Evolutionary conservation across 2,329 filamentous ascomycete species (phyloP).

Genomic region (Gnomoniopsis sp.): DNA sequence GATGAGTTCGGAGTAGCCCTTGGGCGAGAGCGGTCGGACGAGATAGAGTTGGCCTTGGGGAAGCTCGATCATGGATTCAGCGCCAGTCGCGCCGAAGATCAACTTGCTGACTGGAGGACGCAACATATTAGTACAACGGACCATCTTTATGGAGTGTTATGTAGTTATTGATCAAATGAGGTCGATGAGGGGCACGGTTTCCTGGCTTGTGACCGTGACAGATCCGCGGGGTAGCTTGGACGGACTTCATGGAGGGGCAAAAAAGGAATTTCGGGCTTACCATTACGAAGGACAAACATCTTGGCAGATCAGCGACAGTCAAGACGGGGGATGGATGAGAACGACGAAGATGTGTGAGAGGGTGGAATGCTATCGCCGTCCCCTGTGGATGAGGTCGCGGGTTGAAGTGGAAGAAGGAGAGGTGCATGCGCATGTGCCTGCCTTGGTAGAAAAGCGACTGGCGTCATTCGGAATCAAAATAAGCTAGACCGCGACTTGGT

Average conservation of each 20-base stretch:
- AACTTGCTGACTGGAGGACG: constrained; percentile 73
- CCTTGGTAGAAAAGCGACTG: background rate
- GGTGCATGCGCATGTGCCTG: background rate
- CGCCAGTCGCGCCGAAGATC: constrained; percentile 81
- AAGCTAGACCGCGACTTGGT: background rate
- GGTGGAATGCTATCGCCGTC: background rate
- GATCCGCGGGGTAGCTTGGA: background rate
- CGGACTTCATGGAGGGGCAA: constrained; percentile 14
- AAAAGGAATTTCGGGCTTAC: constrained; percentile 25
- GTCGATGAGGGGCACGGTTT: background rate
- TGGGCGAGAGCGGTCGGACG: constrained; percentile 89
- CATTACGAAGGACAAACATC: constrained; percentile 42
- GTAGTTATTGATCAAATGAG: background rate
- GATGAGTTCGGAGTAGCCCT: constrained; percentile 97
- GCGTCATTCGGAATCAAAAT: background rate
- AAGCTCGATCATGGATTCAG: constrained; percentile 92
- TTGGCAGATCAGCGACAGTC: constrained; percentile 17
- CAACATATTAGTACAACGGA: constrained; percentile 7
- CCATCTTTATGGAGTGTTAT: background rate
- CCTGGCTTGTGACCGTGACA: background rate
- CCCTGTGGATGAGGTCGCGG: background rate
- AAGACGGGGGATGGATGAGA: background rate
- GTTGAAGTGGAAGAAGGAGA: background rate
- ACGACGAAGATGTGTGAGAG: background rate
- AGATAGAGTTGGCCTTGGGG: constrained; percentile 96